phyloP scores from a whole-genome alignment of 805 yeast species.

The Dipodascopsis uninucleata region DNA sequence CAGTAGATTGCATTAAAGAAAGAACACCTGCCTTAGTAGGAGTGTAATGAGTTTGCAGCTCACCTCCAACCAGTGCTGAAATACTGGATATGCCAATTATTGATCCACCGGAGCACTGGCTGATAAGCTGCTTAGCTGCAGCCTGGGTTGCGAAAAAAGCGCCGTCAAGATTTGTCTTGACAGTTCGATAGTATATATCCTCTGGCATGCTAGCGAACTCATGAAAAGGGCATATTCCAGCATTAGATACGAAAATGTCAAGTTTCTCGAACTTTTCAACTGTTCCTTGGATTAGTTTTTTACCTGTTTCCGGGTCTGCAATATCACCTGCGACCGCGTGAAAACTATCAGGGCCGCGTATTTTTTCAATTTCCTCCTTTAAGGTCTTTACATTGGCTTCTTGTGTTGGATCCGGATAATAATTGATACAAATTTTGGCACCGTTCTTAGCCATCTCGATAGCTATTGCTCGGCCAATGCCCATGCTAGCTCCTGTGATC shows the following conservation, averaged over 20 bases:
- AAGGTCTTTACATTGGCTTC: constrained; percentile 61
- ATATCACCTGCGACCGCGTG: constrained; percentile 47
- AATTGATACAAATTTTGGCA: constrained; percentile 79
- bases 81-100: constrained; percentile 45
- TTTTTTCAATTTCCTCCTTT: constrained; percentile 33
- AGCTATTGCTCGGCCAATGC: constrained; percentile 77
- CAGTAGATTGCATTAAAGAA: constrained; percentile 45
- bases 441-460: constrained; percentile 71
- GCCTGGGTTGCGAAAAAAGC: constrained; percentile 47
- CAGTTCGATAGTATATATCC: constrained; percentile 38
- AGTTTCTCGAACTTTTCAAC: constrained; percentile 42
- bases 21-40: constrained; percentile 48
- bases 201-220: constrained; percentile 44
- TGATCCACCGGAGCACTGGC: constrained; percentile 48
- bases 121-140: constrained; percentile 45
- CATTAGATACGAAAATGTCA: constrained; percentile 44
- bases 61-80: constrained; percentile 48
- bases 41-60: constrained; percentile 45
- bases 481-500: constrained; percentile 80
- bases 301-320: constrained; percentile 41
- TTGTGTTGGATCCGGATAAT: constrained; percentile 54
- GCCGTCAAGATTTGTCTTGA: constrained; percentile 44
- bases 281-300: constrained; percentile 30
- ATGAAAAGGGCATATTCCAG: constrained; percentile 45
- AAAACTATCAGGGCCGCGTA: constrained; percentile 26